phyloP scores from a whole-genome alignment of 2,329 filamentous ascomycete genomes.

The Monilinia vaccinii-corymbosi region DNA sequence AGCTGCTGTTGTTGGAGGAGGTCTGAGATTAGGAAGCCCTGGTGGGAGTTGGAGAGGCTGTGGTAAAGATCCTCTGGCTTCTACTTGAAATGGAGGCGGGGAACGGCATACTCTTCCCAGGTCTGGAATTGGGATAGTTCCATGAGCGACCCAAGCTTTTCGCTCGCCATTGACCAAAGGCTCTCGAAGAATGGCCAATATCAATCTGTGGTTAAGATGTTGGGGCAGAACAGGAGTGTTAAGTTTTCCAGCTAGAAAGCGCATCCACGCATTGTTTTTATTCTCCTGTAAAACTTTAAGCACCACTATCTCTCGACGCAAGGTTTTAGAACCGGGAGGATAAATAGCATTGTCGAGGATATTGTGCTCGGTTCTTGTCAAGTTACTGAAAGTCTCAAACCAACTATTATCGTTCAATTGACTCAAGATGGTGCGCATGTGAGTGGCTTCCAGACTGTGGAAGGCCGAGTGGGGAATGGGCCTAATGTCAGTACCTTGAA shows the following conservation, averaged over 20 bases:
- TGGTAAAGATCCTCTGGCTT: neutral
- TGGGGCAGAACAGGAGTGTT: neutral
- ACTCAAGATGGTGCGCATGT: conserved; percentile 24
- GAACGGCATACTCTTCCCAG: neutral
- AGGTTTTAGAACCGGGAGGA: neutral
- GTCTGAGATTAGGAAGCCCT: neutral
- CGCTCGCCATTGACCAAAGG: conserved; percentile 17
- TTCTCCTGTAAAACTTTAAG: conserved; percentile 22
- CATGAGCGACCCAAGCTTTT: neutral
- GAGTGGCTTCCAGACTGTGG: conserved; percentile 24
- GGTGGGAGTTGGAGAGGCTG: neutral
- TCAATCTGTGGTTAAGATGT: conserved; percentile 9
- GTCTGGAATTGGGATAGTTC: neutral
- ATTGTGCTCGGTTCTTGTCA: conserved; percentile 15
- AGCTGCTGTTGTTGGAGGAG: neutral
- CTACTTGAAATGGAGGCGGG: neutral
- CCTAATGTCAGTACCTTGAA: conserved; percentile 12
- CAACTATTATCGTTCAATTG: conserved; percentile 22
- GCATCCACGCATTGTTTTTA: conserved; percentile 17
- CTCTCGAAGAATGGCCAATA: conserved; percentile 24
- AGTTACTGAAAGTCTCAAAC: conserved; percentile 21
- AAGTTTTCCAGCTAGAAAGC: conserved; percentile 12
- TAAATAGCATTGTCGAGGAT: conserved; percentile 12
- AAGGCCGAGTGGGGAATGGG: conserved; percentile 24
- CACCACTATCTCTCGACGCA: conserved; percentile 19